Conservation (phyloP, 2,329 filamentous ascomycete genomes). For the Moelleriella libera region DNA sequence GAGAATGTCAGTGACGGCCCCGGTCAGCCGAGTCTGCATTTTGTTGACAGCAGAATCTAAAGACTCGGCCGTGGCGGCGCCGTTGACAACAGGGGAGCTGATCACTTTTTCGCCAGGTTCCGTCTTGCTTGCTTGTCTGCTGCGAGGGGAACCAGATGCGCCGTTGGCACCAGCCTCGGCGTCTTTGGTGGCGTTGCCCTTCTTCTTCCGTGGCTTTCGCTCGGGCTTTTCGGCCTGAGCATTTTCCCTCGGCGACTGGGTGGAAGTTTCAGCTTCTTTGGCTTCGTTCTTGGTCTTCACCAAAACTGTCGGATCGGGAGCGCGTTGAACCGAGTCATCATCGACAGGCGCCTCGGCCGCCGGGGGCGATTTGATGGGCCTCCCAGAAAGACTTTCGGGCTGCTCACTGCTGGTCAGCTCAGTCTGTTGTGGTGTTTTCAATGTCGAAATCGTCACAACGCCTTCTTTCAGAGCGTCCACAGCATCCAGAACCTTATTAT, state of each 20-base stretch:
- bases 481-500: conserved; percentile 72
- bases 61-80: conserved; percentile 19
- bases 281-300: conserved; percentile 26
- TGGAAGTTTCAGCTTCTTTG: conserved; percentile 33
- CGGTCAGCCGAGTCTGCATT: conserved; percentile 36
- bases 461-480: conserved; percentile 65
- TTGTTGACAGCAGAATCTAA: conserved; percentile 39
- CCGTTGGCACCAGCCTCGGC: conserved; percentile 9
- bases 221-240: conserved; percentile 42
- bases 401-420: conserved; percentile 17
- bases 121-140: neutral
- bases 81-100: neutral
- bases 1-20: conserved; percentile 34
- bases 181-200: conserved; percentile 30
- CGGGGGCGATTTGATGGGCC: conserved; percentile 16
- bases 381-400: conserved; percentile 19
- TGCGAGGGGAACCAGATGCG: conserved; percentile 13
- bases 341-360: conserved; percentile 11
- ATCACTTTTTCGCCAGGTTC: neutral
- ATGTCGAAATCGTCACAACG: conserved; percentile 58
- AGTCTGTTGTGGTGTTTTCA: conserved; percentile 38
- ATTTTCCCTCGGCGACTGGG: conserved; percentile 21
- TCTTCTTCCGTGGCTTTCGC: conserved; percentile 53
- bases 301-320: conserved; percentile 13
- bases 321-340: conserved; percentile 15